These are phyloP conservation scores for Magnolia changhungtana DNA, from an alignment of 164 flowering plant genomes.

Conservation along the genomic window DNA sequence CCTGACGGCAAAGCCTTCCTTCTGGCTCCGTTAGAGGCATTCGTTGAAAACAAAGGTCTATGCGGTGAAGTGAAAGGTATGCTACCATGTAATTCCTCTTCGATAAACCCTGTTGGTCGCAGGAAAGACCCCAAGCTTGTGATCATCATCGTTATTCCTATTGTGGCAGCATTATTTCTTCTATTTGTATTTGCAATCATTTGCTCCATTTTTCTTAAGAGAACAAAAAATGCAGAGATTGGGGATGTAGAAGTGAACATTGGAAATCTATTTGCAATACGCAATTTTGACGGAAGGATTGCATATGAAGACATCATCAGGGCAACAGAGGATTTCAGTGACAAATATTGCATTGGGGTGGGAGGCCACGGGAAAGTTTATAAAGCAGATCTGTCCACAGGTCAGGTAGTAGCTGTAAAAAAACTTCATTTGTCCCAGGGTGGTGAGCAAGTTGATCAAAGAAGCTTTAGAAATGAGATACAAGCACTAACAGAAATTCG, in stretches of 20 bases:
- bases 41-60: neutral
- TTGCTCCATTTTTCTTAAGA: neutral
- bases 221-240: neutral
- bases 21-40: conserved; percentile 5
- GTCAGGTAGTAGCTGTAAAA: conserved; percentile 8
- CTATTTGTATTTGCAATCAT: neutral
- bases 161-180: neutral
- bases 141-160: neutral
- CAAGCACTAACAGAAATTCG: conserved; percentile 1
- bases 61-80: conserved; percentile 10
- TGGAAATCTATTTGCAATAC: conserved; percentile 7
- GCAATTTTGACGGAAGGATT: conserved; percentile 6
- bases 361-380: conserved; percentile 10
- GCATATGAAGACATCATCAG: conserved; percentile 6
- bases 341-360: neutral
- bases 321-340: conserved; percentile 1
- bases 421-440: neutral
- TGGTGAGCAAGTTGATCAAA: neutral
- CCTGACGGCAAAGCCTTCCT: conserved; percentile 1
- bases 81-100: conserved; percentile 1
- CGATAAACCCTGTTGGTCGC: neutral
- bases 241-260: neutral
- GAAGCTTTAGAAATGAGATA: conserved; percentile 7
- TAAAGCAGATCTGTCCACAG: conserved; percentile 5
- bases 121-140: neutral